phyloP scores from a whole-genome alignment of 768 basidiomycete genomes.

The Psilocybe tampanensis region DNA sequence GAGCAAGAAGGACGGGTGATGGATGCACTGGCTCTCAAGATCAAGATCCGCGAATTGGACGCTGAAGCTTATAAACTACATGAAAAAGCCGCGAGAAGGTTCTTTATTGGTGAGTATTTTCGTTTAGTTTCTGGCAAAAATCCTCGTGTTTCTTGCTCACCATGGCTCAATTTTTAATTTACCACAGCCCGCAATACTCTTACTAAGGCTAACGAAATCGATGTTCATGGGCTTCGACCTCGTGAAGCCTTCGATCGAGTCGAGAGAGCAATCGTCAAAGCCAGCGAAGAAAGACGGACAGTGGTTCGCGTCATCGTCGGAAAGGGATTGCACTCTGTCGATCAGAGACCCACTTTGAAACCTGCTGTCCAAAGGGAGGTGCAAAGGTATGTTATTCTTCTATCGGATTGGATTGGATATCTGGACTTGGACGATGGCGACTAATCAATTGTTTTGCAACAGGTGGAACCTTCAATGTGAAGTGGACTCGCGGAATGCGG shows the following conservation, averaged over 20 bases:
- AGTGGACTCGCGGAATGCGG: conserved; percentile 75
- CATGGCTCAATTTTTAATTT: conserved; percentile 6
- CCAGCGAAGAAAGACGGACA: conserved; percentile 32
- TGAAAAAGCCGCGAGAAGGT: conserved; percentile 46
- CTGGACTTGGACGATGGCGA: too few relatives aligned
- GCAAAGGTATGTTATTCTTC: conserved; percentile 49
- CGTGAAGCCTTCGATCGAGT: conserved; percentile 47
- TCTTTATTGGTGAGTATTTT: conserved; percentile 42
- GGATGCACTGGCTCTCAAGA: conserved; percentile 41
- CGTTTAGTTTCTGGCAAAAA: neutral
- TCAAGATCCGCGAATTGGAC: conserved; percentile 38
- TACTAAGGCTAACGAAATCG: conserved; percentile 37
- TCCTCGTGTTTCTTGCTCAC: neutral
- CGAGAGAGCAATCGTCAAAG: conserved; percentile 43
- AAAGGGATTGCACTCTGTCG: conserved; percentile 81
- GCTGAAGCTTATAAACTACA: conserved; percentile 40
- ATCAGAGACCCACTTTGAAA: conserved; percentile 76
- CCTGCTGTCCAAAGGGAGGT: conserved; percentile 79
- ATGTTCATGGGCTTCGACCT: conserved; percentile 52
- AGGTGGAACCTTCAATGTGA: conserved; percentile 70
- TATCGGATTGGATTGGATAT: too few relatives aligned
- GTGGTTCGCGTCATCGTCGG: conserved; percentile 55
- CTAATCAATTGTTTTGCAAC: too few relatives aligned
- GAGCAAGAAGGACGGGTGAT: conserved; percentile 32
- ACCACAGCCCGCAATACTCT: conserved; percentile 40